Evolutionary conservation across 148 eudicot species (phyloP), one percentile per base, ranked within the genome.

Genomic region (Fagopyrum homotropicum): DNA sequence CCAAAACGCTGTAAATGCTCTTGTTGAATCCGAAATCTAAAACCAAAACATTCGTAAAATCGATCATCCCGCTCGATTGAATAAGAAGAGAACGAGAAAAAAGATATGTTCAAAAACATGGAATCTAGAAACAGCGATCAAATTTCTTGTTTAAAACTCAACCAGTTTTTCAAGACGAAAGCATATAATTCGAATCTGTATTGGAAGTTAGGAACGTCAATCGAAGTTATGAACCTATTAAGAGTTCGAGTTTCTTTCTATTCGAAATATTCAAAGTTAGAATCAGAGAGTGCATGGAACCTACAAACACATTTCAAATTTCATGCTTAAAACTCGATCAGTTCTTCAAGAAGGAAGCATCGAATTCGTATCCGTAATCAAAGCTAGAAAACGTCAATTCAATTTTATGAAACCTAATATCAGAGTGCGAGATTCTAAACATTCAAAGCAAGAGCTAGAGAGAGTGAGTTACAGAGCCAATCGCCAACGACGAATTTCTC

Each of bases 1-100:
- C 84, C 77, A 89, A 57, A 69, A 87, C 93, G 50, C 74, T 84
- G 69, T 77, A 78, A 19, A 35, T 50, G 45, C 40, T 75, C 82
- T 80, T 87, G 85, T 91, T 91, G 40, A 83, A 91, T n/a, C 72
- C 81, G 45, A 91, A 91, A 75, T 76, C 92, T 89, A 69, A 22
- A 43, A 16, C 71, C 35, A 6, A 14, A 11, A 30, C 43, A 63
- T 63, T 29, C 16, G 66, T 16, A 19, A 55, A 55, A 55, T 55
- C 60, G 7, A 1, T 55, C 5, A 50, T 50, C 54, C 16, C 54
- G 54, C 14, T 11, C 14, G 14, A 50, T 50, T 7, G 1, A 50
- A 5, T 14, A 35, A 50, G 14, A 50, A 50, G 54, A 50, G 54
- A 11, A 50, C 14, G 12, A 8, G 2, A 10, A 6, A 49, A 9